Percentiles rank a stretch among this genome's conserved stretches.
Evolutionary conservation across 306 rosid species (phyloP).

Genomic region (Alnus glutinosa): DNA sequence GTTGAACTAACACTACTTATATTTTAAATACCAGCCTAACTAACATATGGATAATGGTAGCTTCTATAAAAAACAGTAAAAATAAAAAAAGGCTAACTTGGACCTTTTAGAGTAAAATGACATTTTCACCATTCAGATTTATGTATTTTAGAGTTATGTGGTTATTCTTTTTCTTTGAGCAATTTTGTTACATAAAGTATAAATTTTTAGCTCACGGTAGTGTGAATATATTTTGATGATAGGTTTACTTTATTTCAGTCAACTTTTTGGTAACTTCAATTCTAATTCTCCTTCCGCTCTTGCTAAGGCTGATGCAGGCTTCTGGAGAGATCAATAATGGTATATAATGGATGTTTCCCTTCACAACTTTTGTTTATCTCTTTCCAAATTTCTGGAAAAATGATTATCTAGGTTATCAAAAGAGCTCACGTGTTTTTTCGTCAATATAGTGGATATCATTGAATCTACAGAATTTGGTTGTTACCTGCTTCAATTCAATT

Average conservation of each 20-base stretch:
- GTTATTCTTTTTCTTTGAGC: neutral
- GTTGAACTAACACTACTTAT: too few relatives aligned
- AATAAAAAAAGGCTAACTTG: neutral
- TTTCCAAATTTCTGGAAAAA: neutral
- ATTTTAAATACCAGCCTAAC: neutral
- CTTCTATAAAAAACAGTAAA: too few relatives aligned
- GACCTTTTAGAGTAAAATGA: neutral
- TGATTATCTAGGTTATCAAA: neutral
- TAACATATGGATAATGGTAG: neutral
- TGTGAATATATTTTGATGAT: neutral
- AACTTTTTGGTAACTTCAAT: neutral
- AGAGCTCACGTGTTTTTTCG: neutral
- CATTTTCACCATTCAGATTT: neutral
- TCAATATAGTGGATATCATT: neutral
- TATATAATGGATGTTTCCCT: too few relatives aligned
- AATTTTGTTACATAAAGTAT: neutral
- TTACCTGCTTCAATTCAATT: neutral
- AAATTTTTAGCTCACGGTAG: neutral
- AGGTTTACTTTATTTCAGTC: neutral
- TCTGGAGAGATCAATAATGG: too few relatives aligned
- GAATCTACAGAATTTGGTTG: neutral
- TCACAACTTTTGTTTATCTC: too few relatives aligned
- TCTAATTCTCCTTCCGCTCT: neutral
- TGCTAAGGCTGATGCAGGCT: slow-evolving; percentile 25
- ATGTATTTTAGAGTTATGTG: neutral